Base-by-base conservation (phyloP, 257 asterid species). In the Solanum appendiculatum region DNA sequence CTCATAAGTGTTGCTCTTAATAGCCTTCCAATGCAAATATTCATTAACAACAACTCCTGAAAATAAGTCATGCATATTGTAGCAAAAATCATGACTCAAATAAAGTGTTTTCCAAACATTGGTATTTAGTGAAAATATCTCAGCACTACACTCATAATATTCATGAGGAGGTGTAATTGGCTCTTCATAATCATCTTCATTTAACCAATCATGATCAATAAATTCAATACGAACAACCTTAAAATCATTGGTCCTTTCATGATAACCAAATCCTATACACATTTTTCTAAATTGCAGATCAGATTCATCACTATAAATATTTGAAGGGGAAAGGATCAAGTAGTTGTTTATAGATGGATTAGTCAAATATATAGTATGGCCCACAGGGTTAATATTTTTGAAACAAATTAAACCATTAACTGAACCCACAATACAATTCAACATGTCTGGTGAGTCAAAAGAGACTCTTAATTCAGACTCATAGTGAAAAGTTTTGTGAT, bases 231-330 rank as follows among this genome's bases (percentile, higher is more conserved):
- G 82, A 58, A 20, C n/a, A 54, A 54, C 74, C 83, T 40, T 89
- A 40, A 84, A 85, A 39, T 81, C 88, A 23, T 85, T 31, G 7
- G 48, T 25, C 7, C 33, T 60, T 7, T 64, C 51, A 56, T 81
- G 60, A 44, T 68, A 89, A 5, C 88, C 91, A 70, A 89, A 82
- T 14, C 89, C 89, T 16, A 60, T 2, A 33, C 23, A 15, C 4
- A 31, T 1, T 15, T 5, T 3, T 12, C 10, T 6, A 33, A 21
- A 12, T 6, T 20, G 31, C 9, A 39, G 42, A 5, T 37, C 82
- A 6, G 3, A 21, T 8, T 31, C 11, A 9, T 18, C 36, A 63
- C 74, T 15, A 48, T 48, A 48, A 15, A 48, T 48, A 14, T 6
- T 48, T 14, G 20, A 48, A 14, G 4, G 56, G 20, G 56, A 7